Base-by-base conservation (phyloP, 768 basidiomycete genomes). In the Galerina sulciceps region DNA sequence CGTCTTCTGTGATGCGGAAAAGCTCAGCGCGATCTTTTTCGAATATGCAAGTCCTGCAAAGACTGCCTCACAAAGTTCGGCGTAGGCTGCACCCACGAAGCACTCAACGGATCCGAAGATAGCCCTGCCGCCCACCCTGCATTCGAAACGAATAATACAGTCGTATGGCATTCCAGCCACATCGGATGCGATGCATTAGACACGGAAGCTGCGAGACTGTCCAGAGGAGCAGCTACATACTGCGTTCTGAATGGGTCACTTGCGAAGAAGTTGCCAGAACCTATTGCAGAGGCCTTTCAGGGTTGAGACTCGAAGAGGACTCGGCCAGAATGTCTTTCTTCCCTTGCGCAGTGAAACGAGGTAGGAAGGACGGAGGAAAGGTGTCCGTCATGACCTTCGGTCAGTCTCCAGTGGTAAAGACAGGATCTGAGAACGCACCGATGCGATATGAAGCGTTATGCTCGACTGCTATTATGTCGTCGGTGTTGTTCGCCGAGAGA, bases 391-490 rank as follows among this genome's bases (percentile, higher is more conserved):
- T 75, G 34, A 79, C 70, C 36, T 76, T 71, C 1, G 84, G 83
- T 79, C 82, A 85, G 58, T 84, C 79, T 9, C 84, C 83, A 0
- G 79, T 78, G 2, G 70, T 79, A 67, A 81, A 84, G 0, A 81
- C 67, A 4, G 83, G 83, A 54, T 83, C 75, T 20, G 82, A 76
- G 58, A 83, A 83, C 22, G 73, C 70, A 5, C 82, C 83, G 47
- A 85, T 79, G 10, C 74, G 77, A 67, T 84, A 83, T 8, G 81
- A 79, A 6, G 74, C 77, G 60, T 83, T 82, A 3, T 83, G 76
- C 59, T 82, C 79, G 0, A 79, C 78, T 1, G 80, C 81, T 38
- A 70, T 67, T 0, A 67, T 48, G 56, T 84, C 83, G 22, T 81
- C 81, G 0, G 78, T 73, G 31, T 71, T 73, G 63, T 81, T 80